Evolutionary conservation across 1,284 basidiomycete species (phyloP), one percentile per base, ranked within the genome.

Genomic region (Puccinia hordei): DNA sequence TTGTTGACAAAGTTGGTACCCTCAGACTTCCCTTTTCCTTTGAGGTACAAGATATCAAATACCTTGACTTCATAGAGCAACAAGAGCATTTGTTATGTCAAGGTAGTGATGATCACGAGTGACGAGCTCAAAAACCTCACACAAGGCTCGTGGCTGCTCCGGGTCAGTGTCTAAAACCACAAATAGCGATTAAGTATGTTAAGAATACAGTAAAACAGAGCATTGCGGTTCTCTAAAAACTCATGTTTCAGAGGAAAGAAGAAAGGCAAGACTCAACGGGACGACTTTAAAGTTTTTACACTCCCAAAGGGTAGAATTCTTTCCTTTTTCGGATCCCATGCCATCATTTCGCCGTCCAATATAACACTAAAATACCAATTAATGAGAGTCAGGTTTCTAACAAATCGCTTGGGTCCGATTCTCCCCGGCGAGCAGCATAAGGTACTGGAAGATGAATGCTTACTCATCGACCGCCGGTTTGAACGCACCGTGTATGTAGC

Each of bases 321-420:
- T 82, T 92, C 91, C 0, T 92, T 90, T 1, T 92, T 88, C 0
- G 95, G 95, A 85, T 98, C 95, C 92, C 93, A 97, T 2, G 95
- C 95, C 59, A 98, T 87, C 95, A 98, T 97, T 85, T 98, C 95
- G 0, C 95, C 95, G 83, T 98, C 95, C 22, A 98, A 87, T 63
- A 98, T 93, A 83, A 95, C 91, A 72, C 95, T 96, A 81, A 51
- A 33, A 41, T 6, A 59, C 1, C 71, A 12, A 66, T 24, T 79
- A 33, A 81, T 81, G 51, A 55, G 24, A 72, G 19, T 27, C 2
- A 61, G n/a, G n/a, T 24, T 71, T 66, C 24, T 44, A 30, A 15
- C 8, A 17, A 57, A 41, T 46, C 38, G 0, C 53, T 10, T 19
- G 41, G 17, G 15, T 9, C 66, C 5, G 10, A 30, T 73, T 63